Evolutionary conservation across 371 early-diverging fungal species (phyloP), one percentile per base, ranked within the genome.

Genomic region (Actinomortierella ambigua): DNA sequence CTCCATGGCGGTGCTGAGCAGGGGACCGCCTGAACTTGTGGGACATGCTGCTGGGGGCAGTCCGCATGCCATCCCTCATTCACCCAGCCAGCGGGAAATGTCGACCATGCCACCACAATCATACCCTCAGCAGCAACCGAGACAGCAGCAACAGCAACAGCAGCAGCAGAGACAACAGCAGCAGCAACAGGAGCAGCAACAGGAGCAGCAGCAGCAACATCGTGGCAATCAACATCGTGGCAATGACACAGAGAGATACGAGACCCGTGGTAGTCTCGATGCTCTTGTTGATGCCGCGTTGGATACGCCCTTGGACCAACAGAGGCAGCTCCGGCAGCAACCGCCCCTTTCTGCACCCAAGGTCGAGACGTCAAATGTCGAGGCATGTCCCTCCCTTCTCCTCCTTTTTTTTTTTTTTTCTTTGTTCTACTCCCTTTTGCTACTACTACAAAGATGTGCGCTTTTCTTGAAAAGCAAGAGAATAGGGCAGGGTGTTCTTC

Each of bases 251-350:
- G 59, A 17, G 23, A 34, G 29, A 34, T 69, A 49, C 54, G 58
- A 66, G 42, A 51, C 55, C 57, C 59, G 67, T 43, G 66, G 67
- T 11, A 63, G 57, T 34, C 63, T 73, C 8, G 73, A 73, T 20
- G 63, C 73, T 26, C 51, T 73, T 15, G 73, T 57, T 7, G 63
- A 66, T n/a, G 73, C 73, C 20, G 73, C 73, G 1, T 48, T 73
- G 48, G 66, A 73, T 18, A 66, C 73, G 34, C 43, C 59, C 18
- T 41, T 28, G 18, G 40, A 42, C n/a, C 28, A 42, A 29, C 34
- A 53, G 18, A 41, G 44, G 39, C 53, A 49, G 0, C 44, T 39
- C 14, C 34, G 44, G 18, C n/a, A 42, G 23, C 29, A 53, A 24
- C 50, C 20, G 34, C 34, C 34, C 11, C 34, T 34, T 34, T 11